Percentiles rank a stretch among this genome's conserved stretches.
phyloP scores from a whole-genome alignment of 768 basidiomycete genomes.

The Trametes cubensis region DNA sequence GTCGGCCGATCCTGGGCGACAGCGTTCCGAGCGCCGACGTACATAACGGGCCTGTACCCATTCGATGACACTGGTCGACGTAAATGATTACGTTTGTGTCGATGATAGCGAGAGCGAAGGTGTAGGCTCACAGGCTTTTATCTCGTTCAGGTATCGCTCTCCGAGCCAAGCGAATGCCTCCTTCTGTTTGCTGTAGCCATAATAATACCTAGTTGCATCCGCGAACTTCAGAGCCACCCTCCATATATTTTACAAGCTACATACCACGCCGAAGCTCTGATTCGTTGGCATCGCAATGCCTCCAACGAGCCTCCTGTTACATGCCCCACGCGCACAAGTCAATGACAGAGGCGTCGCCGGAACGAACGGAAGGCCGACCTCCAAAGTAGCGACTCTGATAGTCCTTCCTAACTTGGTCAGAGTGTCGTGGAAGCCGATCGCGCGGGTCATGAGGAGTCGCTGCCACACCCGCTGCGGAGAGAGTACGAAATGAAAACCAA shows the following conservation, averaged over 20 bases:
- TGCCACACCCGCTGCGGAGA: neutral
- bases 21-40: slow-evolving; percentile 13
- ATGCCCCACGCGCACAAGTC: slow-evolving; percentile 1
- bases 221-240: neutral
- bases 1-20: neutral
- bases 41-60: slow-evolving; percentile 15
- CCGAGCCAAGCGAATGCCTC: slow-evolving; percentile 26
- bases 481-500: neutral
- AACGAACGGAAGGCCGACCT: slow-evolving; percentile 15
- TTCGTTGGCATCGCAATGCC: slow-evolving; percentile 9
- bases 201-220: slow-evolving; percentile 17
- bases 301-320: slow-evolving; percentile 7
- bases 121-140: slow-evolving; percentile 21
- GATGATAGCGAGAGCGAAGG: neutral
- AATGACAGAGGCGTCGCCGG: neutral
- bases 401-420: slow-evolving; percentile 6
- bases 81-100: neutral
- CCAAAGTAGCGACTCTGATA: slow-evolving; percentile 23
- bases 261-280: slow-evolving; percentile 26
- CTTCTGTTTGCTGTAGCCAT: slow-evolving; percentile 20
- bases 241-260: neutral
- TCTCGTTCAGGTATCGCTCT: slow-evolving; percentile 24
- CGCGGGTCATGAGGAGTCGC: neutral
- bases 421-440: neutral
- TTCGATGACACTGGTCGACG: slow-evolving; percentile 16